phyloP scores from a whole-genome alignment of 345 rosid species.

The Melaleuca quinquenervia region DNA sequence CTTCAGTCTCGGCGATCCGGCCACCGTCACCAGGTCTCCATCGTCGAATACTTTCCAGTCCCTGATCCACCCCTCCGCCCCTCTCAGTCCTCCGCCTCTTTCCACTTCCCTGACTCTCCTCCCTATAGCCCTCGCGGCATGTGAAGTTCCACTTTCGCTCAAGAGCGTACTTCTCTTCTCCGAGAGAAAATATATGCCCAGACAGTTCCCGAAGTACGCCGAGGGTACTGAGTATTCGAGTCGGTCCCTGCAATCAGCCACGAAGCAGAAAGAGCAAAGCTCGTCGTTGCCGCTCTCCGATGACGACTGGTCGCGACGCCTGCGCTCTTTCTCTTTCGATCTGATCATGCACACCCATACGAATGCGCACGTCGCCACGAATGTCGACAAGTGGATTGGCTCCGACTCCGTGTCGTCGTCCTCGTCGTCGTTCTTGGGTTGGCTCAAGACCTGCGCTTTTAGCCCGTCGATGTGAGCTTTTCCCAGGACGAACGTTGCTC shows the following conservation, averaged over 20 bases:
- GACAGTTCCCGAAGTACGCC: constrained; percentile 27
- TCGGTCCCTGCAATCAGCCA: neutral
- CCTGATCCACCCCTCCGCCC: constrained; percentile 8
- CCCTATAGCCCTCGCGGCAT: constrained; percentile 23
- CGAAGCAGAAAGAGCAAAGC: neutral
- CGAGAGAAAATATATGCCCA: constrained; percentile 1
- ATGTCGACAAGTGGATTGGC: neutral
- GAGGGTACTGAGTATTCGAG: neutral
- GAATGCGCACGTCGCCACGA: neutral
- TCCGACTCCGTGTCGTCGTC: neutral
- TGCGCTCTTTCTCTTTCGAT: neutral
- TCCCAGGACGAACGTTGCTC: constrained; percentile 14
- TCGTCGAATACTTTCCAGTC: neutral
- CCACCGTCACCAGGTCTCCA: neutral
- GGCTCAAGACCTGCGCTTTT: constrained; percentile 4
- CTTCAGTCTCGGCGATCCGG: constrained; percentile 16
- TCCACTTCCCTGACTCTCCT: constrained; percentile 8
- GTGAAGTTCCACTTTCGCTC: constrained; percentile 13
- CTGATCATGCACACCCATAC: neutral
- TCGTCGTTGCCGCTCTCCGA: neutral
- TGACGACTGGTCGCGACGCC: neutral
- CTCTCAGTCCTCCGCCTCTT: neutral
- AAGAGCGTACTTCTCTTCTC: constrained; percentile 7
- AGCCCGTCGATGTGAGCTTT: constrained; percentile 5
- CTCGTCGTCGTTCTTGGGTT: neutral